A percentile compares a stretch with the other conserved stretches of the same genome.
Evolutionary conservation across 345 rosid species (phyloP).

Genomic region (Salix koriyanagi): DNA sequence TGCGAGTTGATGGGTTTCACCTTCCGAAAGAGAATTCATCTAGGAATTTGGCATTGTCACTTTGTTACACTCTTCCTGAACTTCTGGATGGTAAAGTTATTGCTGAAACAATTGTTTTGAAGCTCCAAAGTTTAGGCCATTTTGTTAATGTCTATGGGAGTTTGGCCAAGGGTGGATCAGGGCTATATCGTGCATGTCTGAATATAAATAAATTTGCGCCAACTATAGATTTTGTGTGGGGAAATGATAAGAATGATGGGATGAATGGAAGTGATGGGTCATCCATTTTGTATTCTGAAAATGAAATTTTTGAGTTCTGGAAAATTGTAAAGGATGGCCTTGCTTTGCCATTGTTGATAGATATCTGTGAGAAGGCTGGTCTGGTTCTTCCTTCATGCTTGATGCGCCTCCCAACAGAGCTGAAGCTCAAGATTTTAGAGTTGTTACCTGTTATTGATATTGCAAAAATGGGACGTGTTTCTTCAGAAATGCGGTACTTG

Average conservation of each 20-base stretch:
- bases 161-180: constrained; percentile 28
- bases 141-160: constrained; percentile 54
- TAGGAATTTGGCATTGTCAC: constrained; percentile 27
- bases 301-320: constrained; percentile 42
- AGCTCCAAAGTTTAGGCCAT: constrained; percentile 45
- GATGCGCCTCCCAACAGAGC: constrained; percentile 54
- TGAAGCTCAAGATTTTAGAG: constrained; percentile 64
- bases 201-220: constrained; percentile 44
- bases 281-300: not conserved
- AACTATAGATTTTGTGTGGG: constrained; percentile 31
- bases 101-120: constrained; percentile 37
- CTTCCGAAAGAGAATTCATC: constrained; percentile 44
- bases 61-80: constrained; percentile 55
- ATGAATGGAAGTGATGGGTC: not conserved
- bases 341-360: constrained; percentile 55
- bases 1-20: constrained; percentile 33
- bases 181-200: constrained; percentile 36
- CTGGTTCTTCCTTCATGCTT: constrained; percentile 56
- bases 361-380: constrained; percentile 48
- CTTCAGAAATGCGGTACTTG: constrained; percentile 19
- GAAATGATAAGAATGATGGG: constrained; percentile 5
- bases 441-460: constrained; percentile 48
- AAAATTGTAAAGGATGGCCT: constrained; percentile 67
- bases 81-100: constrained; percentile 22
- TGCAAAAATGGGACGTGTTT: constrained; percentile 29